Evolutionary conservation across 805 yeast genomes (phyloP).

Genomic region (Kazachstania viticola): DNA sequence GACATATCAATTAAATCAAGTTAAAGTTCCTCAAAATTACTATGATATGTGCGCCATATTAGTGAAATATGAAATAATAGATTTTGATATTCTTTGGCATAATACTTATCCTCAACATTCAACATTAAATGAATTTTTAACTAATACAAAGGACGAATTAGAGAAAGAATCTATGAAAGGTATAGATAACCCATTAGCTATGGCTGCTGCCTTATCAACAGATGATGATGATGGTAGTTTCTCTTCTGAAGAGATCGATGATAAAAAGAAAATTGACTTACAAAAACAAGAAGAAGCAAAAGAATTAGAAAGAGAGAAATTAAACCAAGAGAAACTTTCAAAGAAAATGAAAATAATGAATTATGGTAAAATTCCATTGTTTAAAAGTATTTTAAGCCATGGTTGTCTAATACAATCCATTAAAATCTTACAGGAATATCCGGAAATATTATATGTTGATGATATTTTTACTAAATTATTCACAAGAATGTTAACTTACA

Average conservation of each 20-base stretch:
- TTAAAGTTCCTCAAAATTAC: slow-evolving; percentile 20
- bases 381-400: slow-evolving; percentile 41
- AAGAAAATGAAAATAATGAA: slow-evolving; percentile 10
- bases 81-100: slow-evolving; percentile 49
- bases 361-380: slow-evolving; percentile 33
- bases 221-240: slow-evolving; percentile 58
- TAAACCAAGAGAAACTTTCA: slow-evolving; percentile 6
- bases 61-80: slow-evolving; percentile 54
- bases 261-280: neutral
- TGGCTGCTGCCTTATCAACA: slow-evolving; percentile 73
- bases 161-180: slow-evolving; percentile 50
- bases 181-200: slow-evolving; percentile 66
- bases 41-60: slow-evolving; percentile 41
- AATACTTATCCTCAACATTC: slow-evolving; percentile 43
- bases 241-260: slow-evolving; percentile 22
- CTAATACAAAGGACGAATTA: slow-evolving; percentile 33
- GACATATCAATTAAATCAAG: slow-evolving; percentile 30
- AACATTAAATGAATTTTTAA: slow-evolving; percentile 34
- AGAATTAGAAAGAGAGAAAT: slow-evolving; percentile 9
- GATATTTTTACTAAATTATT: slow-evolving; percentile 37
- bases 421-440: slow-evolving; percentile 46
- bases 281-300: slow-evolving; percentile 1
- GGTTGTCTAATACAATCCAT: slow-evolving; percentile 57
- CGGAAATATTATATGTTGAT: slow-evolving; percentile 46
- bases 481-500: slow-evolving; percentile 36